These are phyloP conservation scores for Oryza meridionalis DNA, from an alignment of 176 grass and related monocot genomes.

Conservation along the genomic window DNA sequence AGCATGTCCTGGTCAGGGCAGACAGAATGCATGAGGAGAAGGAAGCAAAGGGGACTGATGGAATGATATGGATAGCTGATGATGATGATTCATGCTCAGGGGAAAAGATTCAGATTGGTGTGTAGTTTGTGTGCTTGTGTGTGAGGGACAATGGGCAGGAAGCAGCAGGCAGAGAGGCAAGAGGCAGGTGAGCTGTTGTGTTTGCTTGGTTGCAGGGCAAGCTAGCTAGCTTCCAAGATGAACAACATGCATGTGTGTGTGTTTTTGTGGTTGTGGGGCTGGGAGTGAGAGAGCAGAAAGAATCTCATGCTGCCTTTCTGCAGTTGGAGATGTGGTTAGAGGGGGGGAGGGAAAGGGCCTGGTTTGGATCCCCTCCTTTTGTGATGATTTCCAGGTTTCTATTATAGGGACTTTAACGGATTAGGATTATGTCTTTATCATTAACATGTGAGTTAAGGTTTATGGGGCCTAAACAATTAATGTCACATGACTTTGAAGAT, in stretches of 20 bases:
- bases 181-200: conserved; percentile 52
- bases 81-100: background rate
- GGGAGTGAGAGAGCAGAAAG: conserved; percentile 43
- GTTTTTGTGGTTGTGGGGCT: background rate
- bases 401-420: too few relatives aligned
- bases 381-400: background rate
- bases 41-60: background rate
- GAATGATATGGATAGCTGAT: background rate
- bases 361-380: conserved; percentile 15
- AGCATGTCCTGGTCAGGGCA: conserved; percentile 12
- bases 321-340: conserved; percentile 16
- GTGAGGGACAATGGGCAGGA: background rate
- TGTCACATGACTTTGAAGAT: too few relatives aligned
- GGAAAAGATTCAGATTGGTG: background rate
- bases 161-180: too few relatives aligned
- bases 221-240: conserved; percentile 21
- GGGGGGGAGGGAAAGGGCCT: background rate
- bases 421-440: too few relatives aligned
- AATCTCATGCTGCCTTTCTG: conserved; percentile 35
- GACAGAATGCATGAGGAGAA: conserved; percentile 42
- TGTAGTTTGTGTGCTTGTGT: background rate
- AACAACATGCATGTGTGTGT: background rate
- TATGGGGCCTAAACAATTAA: too few relatives aligned
- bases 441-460: too few relatives aligned
- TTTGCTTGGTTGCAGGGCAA: conserved; percentile 55